A percentile compares a stretch with the other conserved stretches of the same genome.
phyloP scores from a whole-genome alignment of 352 stramenopile genomes.

The Phytophthora lateralis region DNA sequence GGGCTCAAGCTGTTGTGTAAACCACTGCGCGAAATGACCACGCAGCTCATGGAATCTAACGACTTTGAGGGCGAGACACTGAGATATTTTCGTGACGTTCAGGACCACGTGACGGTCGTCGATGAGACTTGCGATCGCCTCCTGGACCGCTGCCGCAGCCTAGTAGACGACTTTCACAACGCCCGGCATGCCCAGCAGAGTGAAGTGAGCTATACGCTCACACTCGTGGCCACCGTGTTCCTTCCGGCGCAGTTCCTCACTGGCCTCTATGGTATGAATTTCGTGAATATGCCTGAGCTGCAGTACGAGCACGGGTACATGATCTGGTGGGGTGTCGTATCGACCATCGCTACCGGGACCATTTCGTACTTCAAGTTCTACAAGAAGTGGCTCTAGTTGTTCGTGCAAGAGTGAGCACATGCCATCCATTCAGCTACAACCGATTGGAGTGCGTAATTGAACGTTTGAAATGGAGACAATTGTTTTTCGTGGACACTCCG shows the following conservation, averaged over 20 bases:
- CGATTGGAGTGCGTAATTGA: constrained; percentile 9
- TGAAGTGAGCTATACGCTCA: constrained; percentile 83
- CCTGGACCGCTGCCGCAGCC: constrained; percentile 64
- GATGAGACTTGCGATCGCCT: constrained; percentile 84
- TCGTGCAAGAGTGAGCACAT: not conserved
- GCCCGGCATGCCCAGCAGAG: constrained; percentile 65
- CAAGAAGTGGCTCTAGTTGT: constrained; percentile 71
- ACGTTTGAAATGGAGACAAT: constrained; percentile 10
- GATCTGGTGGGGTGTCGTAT: constrained; percentile 75
- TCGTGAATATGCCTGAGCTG: constrained; percentile 87
- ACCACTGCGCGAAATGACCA: constrained; percentile 71
- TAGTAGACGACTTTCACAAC: constrained; percentile 77
- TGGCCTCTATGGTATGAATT: constrained; percentile 92
- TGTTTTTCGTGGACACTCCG: not conserved
- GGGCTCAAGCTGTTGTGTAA: constrained; percentile 78
- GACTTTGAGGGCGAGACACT: constrained; percentile 75
- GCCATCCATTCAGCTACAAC: not conserved
- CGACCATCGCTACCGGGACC: constrained; percentile 50
- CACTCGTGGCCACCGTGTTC: constrained; percentile 82
- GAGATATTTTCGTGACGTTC: constrained; percentile 85
- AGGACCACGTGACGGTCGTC: constrained; percentile 84
- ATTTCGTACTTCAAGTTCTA: constrained; percentile 73
- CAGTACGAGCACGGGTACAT: constrained; percentile 77
- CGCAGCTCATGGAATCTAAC: constrained; percentile 70
- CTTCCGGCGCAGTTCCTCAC: constrained; percentile 88